Evolutionary conservation across 495 filamentous ascomycete genomes (phyloP), one percentile per base, ranked within the genome.

Genomic region (Cenococcum geophilum): DNA sequence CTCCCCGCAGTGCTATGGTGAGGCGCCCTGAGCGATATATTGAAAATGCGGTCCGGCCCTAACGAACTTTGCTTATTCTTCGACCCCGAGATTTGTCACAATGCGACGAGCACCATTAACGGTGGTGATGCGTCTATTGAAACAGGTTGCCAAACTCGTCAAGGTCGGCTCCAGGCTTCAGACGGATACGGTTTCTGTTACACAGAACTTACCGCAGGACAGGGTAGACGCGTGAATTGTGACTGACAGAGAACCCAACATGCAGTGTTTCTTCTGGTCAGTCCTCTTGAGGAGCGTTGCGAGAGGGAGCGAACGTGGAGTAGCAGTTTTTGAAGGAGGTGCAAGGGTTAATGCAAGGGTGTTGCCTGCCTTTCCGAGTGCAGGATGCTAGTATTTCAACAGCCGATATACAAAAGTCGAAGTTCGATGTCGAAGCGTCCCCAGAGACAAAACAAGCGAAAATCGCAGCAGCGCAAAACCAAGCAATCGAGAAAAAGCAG

Each of bases 91-190:
- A 18, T 25, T 16, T 55, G 65, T 64, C 23, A 60, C 65, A 63
- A 61, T 55, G 63, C 57, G 57, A 60, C 60, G 51, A 67, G 49
- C 49, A 52, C 49, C 49, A 63, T 67, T 52, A 53, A 67, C 56
- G 36, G 58, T 37, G 14, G 50, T 64, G 65, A 56, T 57, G 61
- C 43, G 48, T 32, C 52, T 47, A 36, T 54, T 68, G 65, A 68
- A 68, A 68, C 65, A 43, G 53, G 11, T 27, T n/a, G 51, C 32
- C 21, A 58, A 55, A 43, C 36, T 34, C 56, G 50, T 23, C 23
- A 40, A 32, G 34, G 57, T 47, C 35, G 62, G 64, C 54, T 48
- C 50, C 58, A 55, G 27, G 47, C 37, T 57, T 67, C 56, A 60
- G 42, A 68, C 65, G 49, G 58, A 25, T 45, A 25, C 11, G 37